Evolutionary conservation across 192 early-diverging fungal genomes (phyloP), one percentile per base, ranked within the genome.

Genomic region (Coemansia sp.): DNA sequence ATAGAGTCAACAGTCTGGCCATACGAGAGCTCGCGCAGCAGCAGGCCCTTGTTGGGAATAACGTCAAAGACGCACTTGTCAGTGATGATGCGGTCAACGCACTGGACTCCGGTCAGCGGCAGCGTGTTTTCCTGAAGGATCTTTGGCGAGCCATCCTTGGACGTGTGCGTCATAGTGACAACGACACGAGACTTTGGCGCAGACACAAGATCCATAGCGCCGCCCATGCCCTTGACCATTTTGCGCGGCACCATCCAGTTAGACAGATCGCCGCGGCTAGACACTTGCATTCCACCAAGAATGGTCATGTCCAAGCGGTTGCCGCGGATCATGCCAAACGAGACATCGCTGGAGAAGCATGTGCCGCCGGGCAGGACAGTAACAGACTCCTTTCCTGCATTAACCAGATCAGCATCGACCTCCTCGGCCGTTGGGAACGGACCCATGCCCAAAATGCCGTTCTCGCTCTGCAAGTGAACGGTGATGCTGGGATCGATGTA

Each of bases 161-260:
- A 77, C 25, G 75, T 83, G 61, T 85, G 85, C 3, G 82, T 83
- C 84, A 86, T 89, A n/a, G 89, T 90, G 48, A 93, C 89, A 26
- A 93, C 89, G 6, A 93, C 91, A 27, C 83, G 84, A 19, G 89
- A 87, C 38, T 75, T 81, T 19, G 83, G 75, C 23, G 85, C 85
- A 31, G 89, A 83, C 2, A 93, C 91, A 21, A 93, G 74, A 58
- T 93, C 91, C 89, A 91, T 91, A 11, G 91, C 89, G 10, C 91
- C 89, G 45, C 91, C 91, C 86, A 87, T 89, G 62, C 91, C 91
- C 84, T 92, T 92, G 67, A 92, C 88, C 83, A 93, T 89, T 80
- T 93, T 93, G 38, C 89, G 85, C 11, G 91, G 91, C 19, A 93
- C 87, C 65, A 93, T 88, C 91, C 91, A 93, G 83, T 93, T 93